phyloP scores from a whole-genome alignment of 129 eudicot species.

The Artemisia argyi region DNA sequence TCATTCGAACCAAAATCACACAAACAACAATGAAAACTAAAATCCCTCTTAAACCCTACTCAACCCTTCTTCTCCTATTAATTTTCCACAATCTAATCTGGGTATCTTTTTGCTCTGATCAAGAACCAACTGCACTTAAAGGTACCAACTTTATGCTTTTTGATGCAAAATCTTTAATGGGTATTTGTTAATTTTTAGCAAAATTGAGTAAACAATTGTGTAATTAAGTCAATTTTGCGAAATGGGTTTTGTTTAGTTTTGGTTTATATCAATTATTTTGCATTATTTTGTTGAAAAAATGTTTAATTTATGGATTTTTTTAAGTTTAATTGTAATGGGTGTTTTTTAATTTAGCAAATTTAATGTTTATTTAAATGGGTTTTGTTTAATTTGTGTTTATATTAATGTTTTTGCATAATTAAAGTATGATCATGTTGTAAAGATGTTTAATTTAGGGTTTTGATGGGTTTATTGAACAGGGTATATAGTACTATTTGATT shows the following conservation, averaged over 20 bases:
- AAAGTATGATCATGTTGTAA: neutral
- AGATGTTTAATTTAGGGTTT: slow-evolving; percentile 1
- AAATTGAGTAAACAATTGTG: neutral
- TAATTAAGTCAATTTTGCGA: neutral
- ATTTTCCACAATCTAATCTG: neutral
- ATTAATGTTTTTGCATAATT: neutral
- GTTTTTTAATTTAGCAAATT: neutral
- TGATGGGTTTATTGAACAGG: neutral
- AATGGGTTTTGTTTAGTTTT: neutral
- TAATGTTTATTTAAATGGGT: neutral
- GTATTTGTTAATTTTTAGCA: neutral
- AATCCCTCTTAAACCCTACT: neutral
- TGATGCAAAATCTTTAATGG: neutral
- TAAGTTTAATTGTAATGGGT: neutral
- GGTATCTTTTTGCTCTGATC: neutral
- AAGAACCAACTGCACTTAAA: slow-evolving; percentile 14
- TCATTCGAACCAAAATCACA: slow-evolving; percentile 11
- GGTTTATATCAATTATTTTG: neutral
- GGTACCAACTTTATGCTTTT: slow-evolving; percentile 15
- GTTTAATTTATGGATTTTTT: neutral
- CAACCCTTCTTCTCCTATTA: neutral
- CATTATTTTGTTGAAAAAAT: neutral
- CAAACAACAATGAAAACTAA: neutral
- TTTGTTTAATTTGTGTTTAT: slow-evolving; percentile 13
- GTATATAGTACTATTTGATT: neutral